Conservation (phyloP, 148 eudicot genomes). For the Rhododendron mucronatum region DNA sequence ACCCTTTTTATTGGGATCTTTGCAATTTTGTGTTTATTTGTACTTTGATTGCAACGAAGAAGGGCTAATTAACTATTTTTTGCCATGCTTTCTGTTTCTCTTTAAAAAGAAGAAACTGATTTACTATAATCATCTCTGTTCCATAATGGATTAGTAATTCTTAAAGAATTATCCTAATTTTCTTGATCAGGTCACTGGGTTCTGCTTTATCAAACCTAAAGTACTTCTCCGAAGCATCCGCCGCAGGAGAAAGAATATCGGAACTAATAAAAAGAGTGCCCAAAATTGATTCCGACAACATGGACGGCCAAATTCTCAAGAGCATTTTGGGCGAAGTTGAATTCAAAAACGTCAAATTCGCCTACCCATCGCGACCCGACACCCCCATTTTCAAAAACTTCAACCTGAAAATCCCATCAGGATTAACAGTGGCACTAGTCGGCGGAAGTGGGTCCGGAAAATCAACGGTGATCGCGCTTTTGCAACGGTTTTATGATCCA, state of each 20-base stretch:
- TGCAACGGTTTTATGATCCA: slow-evolving; percentile 86
- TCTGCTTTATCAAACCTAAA: slow-evolving; percentile 57
- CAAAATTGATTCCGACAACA: slow-evolving; percentile 63
- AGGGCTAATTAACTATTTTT: no score
- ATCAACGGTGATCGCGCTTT: slow-evolving; percentile 58
- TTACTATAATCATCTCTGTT: no score
- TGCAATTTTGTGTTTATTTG: no score
- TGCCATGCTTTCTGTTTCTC: no score
- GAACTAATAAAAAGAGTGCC: slow-evolving; percentile 64
- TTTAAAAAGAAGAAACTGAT: no score
- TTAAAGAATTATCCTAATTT: not conserved
- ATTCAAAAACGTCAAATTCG: slow-evolving; percentile 54
- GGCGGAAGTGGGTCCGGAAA: slow-evolving; percentile 90
- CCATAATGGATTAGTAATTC: not conserved
- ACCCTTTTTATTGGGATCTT: no score
- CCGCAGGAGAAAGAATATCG: slow-evolving; percentile 58
- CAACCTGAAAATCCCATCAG: slow-evolving; percentile 53
- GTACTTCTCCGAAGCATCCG: slow-evolving; percentile 61
- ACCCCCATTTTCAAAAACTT: slow-evolving; percentile 53
- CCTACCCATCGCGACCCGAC: slow-evolving; percentile 88
- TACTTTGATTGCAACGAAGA: no score
- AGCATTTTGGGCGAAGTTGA: slow-evolving; percentile 57
- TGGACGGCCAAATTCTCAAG: slow-evolving; percentile 46
- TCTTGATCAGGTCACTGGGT: slow-evolving; percentile 47
- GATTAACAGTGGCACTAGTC: slow-evolving; percentile 65